phyloP scores from a whole-genome alignment of 129 eudicot genomes.

The Flaveria brownii region DNA sequence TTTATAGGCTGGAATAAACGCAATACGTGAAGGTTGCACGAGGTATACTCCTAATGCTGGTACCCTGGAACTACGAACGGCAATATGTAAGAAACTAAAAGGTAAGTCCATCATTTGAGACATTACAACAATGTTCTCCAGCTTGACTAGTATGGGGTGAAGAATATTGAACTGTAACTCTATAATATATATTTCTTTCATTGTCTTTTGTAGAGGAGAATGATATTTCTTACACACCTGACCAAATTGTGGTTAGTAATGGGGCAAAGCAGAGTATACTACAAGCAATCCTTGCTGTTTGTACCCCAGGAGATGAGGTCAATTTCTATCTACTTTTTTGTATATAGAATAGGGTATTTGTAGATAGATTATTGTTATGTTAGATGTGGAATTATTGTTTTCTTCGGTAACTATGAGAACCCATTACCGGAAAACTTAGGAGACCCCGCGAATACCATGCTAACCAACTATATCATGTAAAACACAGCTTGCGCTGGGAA shows the following conservation, averaged over 20 bases:
- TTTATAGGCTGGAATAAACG: constrained; percentile 78
- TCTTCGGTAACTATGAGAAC: too few species aligned
- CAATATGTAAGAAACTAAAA: constrained; percentile 79
- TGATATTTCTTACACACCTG: constrained; percentile 79
- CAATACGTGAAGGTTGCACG: constrained; percentile 89
- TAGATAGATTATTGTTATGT: not conserved
- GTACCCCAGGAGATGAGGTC: constrained; percentile 99
- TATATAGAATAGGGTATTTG: not conserved
- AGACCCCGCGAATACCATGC: too few species aligned
- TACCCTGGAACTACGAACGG: constrained; percentile 76
- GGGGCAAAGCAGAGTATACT: constrained; percentile 92
- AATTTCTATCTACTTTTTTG: constrained; percentile 15
- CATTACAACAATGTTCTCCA: not conserved
- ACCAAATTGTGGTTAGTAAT: constrained; percentile 89
- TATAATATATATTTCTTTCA: not conserved
- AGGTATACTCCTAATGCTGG: constrained; percentile 98
- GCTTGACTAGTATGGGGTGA: not conserved
- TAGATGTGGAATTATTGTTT: not conserved
- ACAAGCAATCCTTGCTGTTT: constrained; percentile 94
- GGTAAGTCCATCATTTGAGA: constrained; percentile 44
- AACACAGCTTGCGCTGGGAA: too few species aligned
- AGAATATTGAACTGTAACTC: not conserved
- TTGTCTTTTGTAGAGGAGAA: constrained; percentile 68
- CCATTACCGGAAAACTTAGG: too few species aligned
- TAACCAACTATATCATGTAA: too few species aligned